phyloP scores from a whole-genome alignment of 148 eudicot genomes.

The Limonium bicolor region DNA sequence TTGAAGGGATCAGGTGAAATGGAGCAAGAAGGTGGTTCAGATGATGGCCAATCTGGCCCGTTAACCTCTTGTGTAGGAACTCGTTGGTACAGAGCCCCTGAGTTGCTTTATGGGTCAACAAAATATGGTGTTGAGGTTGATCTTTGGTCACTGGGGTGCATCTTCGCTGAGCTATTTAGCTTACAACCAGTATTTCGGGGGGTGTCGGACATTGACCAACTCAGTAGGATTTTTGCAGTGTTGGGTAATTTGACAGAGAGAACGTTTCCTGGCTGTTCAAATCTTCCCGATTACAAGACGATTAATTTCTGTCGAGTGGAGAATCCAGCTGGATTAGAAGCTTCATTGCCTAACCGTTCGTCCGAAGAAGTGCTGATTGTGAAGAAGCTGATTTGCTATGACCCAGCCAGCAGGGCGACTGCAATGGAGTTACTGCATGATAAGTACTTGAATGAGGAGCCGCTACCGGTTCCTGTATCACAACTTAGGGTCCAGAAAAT shows the following conservation, averaged over 20 bases:
- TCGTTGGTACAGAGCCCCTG: slow-evolving; percentile 93
- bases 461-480: slow-evolving; percentile 48
- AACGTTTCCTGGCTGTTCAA: slow-evolving; percentile 57
- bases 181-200: slow-evolving; percentile 77
- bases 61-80: slow-evolving; percentile 92
- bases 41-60: slow-evolving; percentile 28
- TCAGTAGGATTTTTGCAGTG: slow-evolving; percentile 47
- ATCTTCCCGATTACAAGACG: slow-evolving; percentile 63
- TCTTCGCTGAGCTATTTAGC: slow-evolving; percentile 73
- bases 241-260: slow-evolving; percentile 71
- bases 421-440: slow-evolving; percentile 85
- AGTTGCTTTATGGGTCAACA: slow-evolving; percentile 72
- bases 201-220: slow-evolving; percentile 77
- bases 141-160: slow-evolving; percentile 90
- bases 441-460: slow-evolving; percentile 67
- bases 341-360: slow-evolving; percentile 39
- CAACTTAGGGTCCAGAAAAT: slow-evolving; percentile 54
- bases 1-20: slow-evolving; percentile 30
- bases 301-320: slow-evolving; percentile 52
- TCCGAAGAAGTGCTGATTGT: slow-evolving; percentile 51
- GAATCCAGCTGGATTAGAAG: slow-evolving; percentile 51
- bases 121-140: slow-evolving; percentile 73
- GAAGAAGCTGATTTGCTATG: slow-evolving; percentile 55
- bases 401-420: slow-evolving; percentile 75
- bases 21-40: slow-evolving; percentile 35